Base-by-base conservation (phyloP, 257 asterid genomes). In the Scutellaria barbata region DNA sequence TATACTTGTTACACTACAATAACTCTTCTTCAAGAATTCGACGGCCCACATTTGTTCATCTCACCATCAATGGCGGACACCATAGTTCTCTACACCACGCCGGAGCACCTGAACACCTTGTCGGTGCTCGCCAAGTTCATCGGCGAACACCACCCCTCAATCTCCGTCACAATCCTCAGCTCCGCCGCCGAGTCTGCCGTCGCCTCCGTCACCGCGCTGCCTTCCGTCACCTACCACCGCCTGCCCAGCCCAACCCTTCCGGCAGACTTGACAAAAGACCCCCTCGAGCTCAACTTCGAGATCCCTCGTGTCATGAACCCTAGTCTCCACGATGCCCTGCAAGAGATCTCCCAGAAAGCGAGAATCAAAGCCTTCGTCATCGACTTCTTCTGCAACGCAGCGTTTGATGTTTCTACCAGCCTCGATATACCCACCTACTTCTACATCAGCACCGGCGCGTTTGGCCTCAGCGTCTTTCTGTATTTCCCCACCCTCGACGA, bases 351-450 rank as follows among this genome's bases (percentile, higher is more conserved):
- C 11, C 59, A 59, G 51, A 73, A 48, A 13, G 53, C 80, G 1
- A 65, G 8, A 10, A 71, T 81, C 72, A 43, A n/a, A 42, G 88
- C 85, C 2, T 43, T 83, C 10, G 69, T 83, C 3, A 65, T 83
- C 13, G 88, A 83, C 47, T 72, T 77, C 68, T 78, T 83, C 66
- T 80, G 85, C 69, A 75, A 75, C 5, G 3, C 88, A 9, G 77
- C 85, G 0, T 66, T 54, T 6, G 78, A 80, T 0, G 83, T 75
- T 8, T 72, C 88, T 1, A 68, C 77, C 0, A 46, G 54, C 52
- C 71, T 83, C 56, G 5, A 55, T 5, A 63, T 83, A 4, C 83
- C 87, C 18, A 77, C 87, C 10, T 80, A 67, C 71, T 80, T 50
- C 80, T 43, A 72, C 65, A 1, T 41, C 68, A 71, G 74, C 76